phyloP scores from a whole-genome alignment of 75 land plant species.

The Selaginella moellendorffii region DNA sequence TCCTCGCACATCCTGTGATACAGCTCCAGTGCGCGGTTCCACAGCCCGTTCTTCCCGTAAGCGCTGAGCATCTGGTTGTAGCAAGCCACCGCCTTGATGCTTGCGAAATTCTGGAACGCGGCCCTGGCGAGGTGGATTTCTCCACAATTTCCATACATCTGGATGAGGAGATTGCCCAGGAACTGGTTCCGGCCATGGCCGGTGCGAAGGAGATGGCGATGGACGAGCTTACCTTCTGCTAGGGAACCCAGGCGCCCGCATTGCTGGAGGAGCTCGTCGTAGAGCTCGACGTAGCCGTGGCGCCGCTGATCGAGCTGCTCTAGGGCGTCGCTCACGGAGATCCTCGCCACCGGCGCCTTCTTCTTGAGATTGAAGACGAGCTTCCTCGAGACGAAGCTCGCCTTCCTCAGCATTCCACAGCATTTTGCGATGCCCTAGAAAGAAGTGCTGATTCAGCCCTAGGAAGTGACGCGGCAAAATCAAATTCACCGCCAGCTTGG shows the following conservation, averaged over 20 bases:
- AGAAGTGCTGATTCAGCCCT: too few species aligned
- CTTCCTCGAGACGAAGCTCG: background rate
- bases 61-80: background rate
- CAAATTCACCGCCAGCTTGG: too few species aligned
- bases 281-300: background rate
- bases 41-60: background rate
- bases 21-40: background rate
- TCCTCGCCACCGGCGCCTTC: background rate
- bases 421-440: too few species aligned
- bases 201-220: background rate
- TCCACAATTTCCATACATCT: background rate
- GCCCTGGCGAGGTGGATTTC: background rate
- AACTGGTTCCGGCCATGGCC: background rate
- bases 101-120: background rate
- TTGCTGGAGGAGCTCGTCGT: background rate
- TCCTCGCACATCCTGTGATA: background rate
- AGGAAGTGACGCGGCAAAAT: too few species aligned
- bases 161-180: background rate
- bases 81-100: background rate
- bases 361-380: background rate
- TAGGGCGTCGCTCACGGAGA: background rate
- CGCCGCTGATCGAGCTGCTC: background rate
- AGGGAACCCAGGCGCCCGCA: background rate
- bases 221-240: background rate
- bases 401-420: conserved; percentile 1